Evolutionary conservation across 2,329 filamentous ascomycete species (phyloP).

Genomic region (Cordyceps javanica): DNA sequence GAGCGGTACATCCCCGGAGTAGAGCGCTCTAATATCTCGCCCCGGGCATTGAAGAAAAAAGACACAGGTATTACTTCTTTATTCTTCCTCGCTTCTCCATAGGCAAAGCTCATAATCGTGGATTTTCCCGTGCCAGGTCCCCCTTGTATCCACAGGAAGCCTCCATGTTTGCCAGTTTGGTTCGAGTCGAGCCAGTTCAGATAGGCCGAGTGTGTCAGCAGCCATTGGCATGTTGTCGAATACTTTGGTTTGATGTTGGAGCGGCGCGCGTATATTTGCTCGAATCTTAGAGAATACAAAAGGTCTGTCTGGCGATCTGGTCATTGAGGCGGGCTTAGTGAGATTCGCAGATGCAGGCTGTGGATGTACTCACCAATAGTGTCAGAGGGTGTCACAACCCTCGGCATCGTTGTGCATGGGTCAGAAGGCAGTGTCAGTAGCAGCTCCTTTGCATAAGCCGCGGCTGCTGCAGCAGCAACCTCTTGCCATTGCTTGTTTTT

Average conservation of each 20-base stretch:
- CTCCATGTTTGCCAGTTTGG: background rate
- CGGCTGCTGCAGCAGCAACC: conserved; percentile 19
- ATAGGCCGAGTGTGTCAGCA: background rate
- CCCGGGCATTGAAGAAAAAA: conserved; percentile 47
- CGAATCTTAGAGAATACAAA: background rate
- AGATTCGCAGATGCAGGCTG: no score
- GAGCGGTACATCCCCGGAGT: conserved; percentile 43
- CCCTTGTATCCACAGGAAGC: conserved; percentile 33
- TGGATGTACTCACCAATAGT: background rate
- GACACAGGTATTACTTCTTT: conserved; percentile 23
- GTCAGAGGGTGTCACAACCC: background rate
- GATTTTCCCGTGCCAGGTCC: conserved; percentile 40
- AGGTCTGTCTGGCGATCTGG: background rate
- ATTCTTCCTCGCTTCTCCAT: conserved; percentile 14
- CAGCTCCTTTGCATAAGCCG: conserved; percentile 18
- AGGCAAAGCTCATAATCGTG: conserved; percentile 36
- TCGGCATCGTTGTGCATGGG: no score
- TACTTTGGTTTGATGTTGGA: background rate
- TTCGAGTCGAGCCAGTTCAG: conserved; percentile 5
- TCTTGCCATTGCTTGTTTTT: conserved; percentile 22
- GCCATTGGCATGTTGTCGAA: background rate
- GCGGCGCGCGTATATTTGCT: background rate
- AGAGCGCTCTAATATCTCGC: conserved; percentile 36
- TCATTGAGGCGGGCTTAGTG: background rate
- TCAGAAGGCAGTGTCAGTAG: background rate